Evolutionary conservation across 2,329 filamentous ascomycete genomes (phyloP), one percentile per base, ranked within the genome.

Genomic region (Diplodia corticola): DNA sequence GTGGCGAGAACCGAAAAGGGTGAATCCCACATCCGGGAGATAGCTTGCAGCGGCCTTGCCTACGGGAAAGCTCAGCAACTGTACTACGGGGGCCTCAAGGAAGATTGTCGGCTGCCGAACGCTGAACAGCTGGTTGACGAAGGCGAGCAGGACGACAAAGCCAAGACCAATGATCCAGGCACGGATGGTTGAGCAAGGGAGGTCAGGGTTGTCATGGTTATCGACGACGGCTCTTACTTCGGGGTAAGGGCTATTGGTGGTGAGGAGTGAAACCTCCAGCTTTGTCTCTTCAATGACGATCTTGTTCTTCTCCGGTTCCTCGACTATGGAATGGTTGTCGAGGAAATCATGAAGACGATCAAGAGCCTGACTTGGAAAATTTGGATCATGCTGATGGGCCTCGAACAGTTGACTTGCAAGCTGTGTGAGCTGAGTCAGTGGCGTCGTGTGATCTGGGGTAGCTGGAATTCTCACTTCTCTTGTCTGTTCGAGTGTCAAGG

Each of bases 11-110:
- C 68, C 68, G 12, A 68, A 67, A 3, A 69, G 28, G 7, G 33
- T 67, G 55, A 69, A 69, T 1, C 40, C 33, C 20, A 61, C 40
- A 33, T 59, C 60, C 1, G 68, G 68, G 1, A 69, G 28, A 10
- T 59, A 64, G 13, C 26, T 51, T 24, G 63, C 68, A n/a, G 54
- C 64, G 5, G 67, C 64, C 28, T 68, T 68, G 10, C 68, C 67
- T 15, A 65, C 87, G 87, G 0, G 88, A 89, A 12, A 89, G 4
- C 86, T 85, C 49, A 89, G 82, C 67, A 89, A 84, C 74, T 89
- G 86, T 1, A 86, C 87, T 28, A 89, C 84, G 26, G 89, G 81
- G 24, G 86, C 78, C 1, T 86, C 85, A 53, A 89, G 82, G 44
- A 83, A 80, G 70, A 89, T 89, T 12, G 85, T 84, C 0, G 87